Percentiles rank a stretch among this genome's conserved stretches.
phyloP scores from a whole-genome alignment of 768 basidiomycete species.

The Gymnopilus dilepis region DNA sequence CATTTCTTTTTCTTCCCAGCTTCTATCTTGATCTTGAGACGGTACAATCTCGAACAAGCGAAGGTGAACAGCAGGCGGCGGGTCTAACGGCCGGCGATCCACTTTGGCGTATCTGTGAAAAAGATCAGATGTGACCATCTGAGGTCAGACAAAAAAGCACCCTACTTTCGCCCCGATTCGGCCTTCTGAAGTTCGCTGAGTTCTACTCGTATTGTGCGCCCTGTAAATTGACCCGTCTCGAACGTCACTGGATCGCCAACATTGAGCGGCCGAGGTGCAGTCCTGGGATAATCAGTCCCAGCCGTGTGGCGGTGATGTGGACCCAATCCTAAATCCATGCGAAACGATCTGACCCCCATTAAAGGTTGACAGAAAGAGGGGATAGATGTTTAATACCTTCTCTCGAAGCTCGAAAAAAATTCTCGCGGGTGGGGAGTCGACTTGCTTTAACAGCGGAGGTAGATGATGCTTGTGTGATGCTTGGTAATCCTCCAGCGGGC shows the following conservation, averaged over 20 bases:
- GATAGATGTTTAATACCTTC: conserved; percentile 3
- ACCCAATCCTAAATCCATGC: conserved; percentile 31
- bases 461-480: too few species aligned
- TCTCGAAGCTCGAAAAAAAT: background rate
- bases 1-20: conserved; percentile 49
- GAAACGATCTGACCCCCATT: conserved; percentile 25
- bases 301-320: conserved; percentile 38
- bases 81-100: conserved; percentile 72
- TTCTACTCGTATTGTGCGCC: conserved; percentile 53
- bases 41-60: conserved; percentile 50
- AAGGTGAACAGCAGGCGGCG: conserved; percentile 61
- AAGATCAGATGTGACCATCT: conserved; percentile 5
- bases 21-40: background rate
- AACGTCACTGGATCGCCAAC: conserved; percentile 51
- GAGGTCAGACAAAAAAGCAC: conserved; percentile 18
- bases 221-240: conserved; percentile 57
- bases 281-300: conserved; percentile 30
- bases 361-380: conserved; percentile 2
- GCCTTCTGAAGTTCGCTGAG: conserved; percentile 70
- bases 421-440: background rate
- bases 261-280: conserved; percentile 25
- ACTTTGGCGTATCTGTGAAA: conserved; percentile 58
- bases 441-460: conserved; percentile 4
- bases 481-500: conserved; percentile 5
- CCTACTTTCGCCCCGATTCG: conserved; percentile 68